Evolutionary conservation across 176 grass and related monocot genomes (phyloP), one percentile per base, ranked within the genome.

Genomic region (Aegilops longissima): DNA sequence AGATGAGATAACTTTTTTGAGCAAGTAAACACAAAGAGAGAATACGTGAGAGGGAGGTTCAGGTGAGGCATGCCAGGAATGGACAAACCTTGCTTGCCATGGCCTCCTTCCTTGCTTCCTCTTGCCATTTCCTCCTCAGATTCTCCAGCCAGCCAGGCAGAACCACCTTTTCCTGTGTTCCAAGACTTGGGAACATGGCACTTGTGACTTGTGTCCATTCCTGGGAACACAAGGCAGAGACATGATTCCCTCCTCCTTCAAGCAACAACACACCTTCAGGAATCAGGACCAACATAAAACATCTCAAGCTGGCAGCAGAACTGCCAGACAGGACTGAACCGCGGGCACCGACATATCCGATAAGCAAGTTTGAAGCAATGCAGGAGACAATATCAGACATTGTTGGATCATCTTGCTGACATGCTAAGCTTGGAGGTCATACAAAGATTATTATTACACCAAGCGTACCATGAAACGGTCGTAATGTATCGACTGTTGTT

Each of bases 11-110:
- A n/a, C 1, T 21, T 3, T 59, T 59, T n/a, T 9, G 20, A 59
- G 51, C 2, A 18, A 52, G 0, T 58, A 8, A 58, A 58, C 17
- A 21, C 56, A 59, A 21, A 0, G 56, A 21, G 54, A 59, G 56
- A 59, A 59, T 59, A 59, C 56, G 56, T 59, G 56, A 59, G 17
- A 21, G 56, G 7, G 20, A 59, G 56, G 56, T 59, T 59, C 56
- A 59, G 54, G 18, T 9, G 56, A 59, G 56, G 56, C 56, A 59
- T 59, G 18, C 18, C 2, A 59, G 16, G 0, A 18, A 7, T 18
- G 16, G 16, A 18, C 51, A 54, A 54, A 59, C 85, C 69, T 83
- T 83, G 64, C 21, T 83, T 83, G 77, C 76, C 69, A 18, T 72
- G 76, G 51, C 5, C 68, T 66, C 18, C 18, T 72, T 40, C 67